Evolutionary conservation across 345 rosid species (phyloP).

Genomic region (Pistacia integerrima): DNA sequence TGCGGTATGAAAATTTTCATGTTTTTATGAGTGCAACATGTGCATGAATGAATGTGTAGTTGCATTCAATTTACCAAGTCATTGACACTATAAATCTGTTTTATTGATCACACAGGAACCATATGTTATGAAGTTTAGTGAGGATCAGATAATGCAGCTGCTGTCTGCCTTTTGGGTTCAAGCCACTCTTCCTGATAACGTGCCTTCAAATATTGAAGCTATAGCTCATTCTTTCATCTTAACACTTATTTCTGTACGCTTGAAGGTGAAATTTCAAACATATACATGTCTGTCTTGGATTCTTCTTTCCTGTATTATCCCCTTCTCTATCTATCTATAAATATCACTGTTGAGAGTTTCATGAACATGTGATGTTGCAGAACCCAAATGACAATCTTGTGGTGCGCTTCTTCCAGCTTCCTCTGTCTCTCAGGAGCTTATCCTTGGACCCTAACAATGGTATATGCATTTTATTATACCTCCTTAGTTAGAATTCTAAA

Average conservation of each 20-base stretch:
- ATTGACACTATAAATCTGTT: constrained; percentile 1
- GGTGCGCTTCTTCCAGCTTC: constrained; percentile 79
- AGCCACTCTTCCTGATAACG: constrained; percentile 69
- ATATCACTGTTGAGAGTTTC: background rate
- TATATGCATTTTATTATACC: constrained; percentile 33
- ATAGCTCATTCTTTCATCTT: constrained; percentile 81
- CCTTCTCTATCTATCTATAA: background rate
- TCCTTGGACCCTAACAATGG: constrained; percentile 63
- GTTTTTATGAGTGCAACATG: background rate
- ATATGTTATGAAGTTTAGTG: constrained; percentile 63
- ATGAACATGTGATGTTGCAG: constrained; percentile 46
- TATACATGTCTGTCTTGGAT: background rate
- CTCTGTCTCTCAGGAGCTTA: constrained; percentile 63
- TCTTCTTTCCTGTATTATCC: background rate
- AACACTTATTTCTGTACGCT: constrained; percentile 67
- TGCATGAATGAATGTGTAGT: background rate
- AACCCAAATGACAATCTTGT: constrained; percentile 60
- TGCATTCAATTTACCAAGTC: constrained; percentile 1
- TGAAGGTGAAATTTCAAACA: constrained; percentile 53
- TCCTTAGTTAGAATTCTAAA: constrained; percentile 8
- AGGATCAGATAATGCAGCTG: constrained; percentile 88
- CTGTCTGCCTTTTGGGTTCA: constrained; percentile 91
- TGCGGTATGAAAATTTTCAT: constrained; percentile 35
- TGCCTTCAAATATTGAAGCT: constrained; percentile 87
- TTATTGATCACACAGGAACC: constrained; percentile 57